Percentiles rank a stretch among this genome's conserved stretches.
phyloP scores from a whole-genome alignment of 805 yeast genomes.

The Ogataea corticis region DNA sequence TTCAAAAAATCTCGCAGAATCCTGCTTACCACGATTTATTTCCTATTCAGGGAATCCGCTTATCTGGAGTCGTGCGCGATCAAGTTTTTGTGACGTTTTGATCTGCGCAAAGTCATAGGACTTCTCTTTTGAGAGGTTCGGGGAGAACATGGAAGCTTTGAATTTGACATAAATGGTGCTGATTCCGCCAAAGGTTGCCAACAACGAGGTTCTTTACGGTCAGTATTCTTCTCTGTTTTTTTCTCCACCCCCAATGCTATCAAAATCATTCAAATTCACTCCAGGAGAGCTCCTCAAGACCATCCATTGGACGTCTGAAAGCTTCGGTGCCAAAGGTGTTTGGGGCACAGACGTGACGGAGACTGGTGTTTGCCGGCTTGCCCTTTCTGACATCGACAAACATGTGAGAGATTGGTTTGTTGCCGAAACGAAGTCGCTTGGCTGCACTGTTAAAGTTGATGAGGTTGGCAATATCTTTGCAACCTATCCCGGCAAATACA shows the following conservation, averaged over 20 bases:
- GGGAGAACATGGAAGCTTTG: no score
- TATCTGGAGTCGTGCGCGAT: background rate
- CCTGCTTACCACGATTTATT: background rate
- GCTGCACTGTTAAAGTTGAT: slow-evolving; percentile 61
- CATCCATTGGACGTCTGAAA: slow-evolving; percentile 5
- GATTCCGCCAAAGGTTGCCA: no score
- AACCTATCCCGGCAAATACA: slow-evolving; percentile 53
- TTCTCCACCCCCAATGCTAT: background rate
- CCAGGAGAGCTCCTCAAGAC: slow-evolving; percentile 2
- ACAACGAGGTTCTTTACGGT: no score
- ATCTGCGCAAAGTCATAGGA: background rate
- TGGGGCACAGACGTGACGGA: slow-evolving; percentile 60
- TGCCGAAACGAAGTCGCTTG: slow-evolving; percentile 49
- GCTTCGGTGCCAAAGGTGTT: slow-evolving; percentile 54
- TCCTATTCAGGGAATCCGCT: background rate
- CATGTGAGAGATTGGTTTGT: slow-evolving; percentile 67
- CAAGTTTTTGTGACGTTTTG: background rate
- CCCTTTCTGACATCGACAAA: slow-evolving; percentile 63
- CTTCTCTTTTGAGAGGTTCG: background rate
- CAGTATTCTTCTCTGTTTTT: no score
- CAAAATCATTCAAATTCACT: background rate
- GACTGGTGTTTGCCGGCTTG: slow-evolving; percentile 68
- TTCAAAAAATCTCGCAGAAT: no score
- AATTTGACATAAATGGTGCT: no score
- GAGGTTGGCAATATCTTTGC: slow-evolving; percentile 71